Evolutionary conservation across 106 monocot species (phyloP).

Genomic region (Phalaenopsis equestris): DNA sequence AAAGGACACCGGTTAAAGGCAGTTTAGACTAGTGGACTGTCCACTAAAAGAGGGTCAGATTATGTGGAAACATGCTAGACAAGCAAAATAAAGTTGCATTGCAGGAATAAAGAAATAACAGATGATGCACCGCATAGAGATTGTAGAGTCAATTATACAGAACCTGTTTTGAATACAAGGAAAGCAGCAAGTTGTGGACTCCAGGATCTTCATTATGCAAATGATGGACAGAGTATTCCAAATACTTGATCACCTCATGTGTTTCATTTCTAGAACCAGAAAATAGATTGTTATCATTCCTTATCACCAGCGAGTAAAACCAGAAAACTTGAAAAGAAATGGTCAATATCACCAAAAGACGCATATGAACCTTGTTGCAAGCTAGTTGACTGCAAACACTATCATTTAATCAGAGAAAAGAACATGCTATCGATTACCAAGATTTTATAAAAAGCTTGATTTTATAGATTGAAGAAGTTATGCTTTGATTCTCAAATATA

Average conservation of each 20-base stretch:
- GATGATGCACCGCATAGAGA: not conserved
- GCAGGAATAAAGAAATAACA: not conserved
- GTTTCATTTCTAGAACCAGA: constrained; percentile 78
- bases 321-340: not conserved
- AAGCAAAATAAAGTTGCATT: not conserved
- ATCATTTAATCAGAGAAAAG: not conserved
- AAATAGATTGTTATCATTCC: not conserved
- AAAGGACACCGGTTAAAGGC: not conserved
- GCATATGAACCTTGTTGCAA: not conserved
- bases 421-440: not conserved
- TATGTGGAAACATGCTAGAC: not conserved
- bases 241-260: constrained; percentile 96
- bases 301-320: constrained; percentile 4
- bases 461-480: not conserved
- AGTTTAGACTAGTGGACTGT: not conserved
- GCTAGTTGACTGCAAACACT: not conserved
- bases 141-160: not conserved
- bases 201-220: constrained; percentile 92
- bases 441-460: not conserved
- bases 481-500: not conserved
- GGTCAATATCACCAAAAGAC: not conserved
- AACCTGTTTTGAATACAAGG: constrained; percentile 97
- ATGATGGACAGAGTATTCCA: constrained; percentile 89
- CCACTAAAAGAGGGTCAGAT: not conserved
- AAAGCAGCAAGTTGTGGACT: constrained; percentile 88